These are phyloP conservation scores for Viola pubescens DNA, from an alignment of 441 rosid species.

Conservation along the genomic window DNA sequence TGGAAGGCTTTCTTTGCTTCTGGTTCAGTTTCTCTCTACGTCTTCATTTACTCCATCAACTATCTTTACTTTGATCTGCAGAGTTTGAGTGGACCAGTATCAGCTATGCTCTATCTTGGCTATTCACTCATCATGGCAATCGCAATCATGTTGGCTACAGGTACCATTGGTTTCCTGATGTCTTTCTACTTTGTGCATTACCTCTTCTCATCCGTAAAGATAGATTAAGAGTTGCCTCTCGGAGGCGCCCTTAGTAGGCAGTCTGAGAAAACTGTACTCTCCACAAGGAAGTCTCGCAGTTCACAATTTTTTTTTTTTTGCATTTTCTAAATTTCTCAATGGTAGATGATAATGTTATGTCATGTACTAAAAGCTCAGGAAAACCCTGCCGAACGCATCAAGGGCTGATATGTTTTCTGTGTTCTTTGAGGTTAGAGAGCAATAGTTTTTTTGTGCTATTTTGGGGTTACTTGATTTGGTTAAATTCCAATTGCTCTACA, in stretches of 20 bases:
- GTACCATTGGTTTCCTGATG: constrained; percentile 74
- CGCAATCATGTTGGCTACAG: constrained; percentile 93
- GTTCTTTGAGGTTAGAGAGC: constrained; percentile 20
- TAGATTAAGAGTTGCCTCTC: constrained; percentile 40
- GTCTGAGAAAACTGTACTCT: constrained; percentile 18
- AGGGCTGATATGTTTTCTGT: constrained; percentile 16
- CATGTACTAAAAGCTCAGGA: constrained; percentile 14
- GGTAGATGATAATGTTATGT: constrained; percentile 24
- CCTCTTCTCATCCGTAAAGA: constrained; percentile 93
- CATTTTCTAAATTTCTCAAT: constrained; percentile 10
- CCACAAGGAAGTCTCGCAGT: constrained; percentile 17
- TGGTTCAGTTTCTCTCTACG: constrained; percentile 80
- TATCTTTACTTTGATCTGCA: constrained; percentile 83
- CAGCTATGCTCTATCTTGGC: constrained; percentile 82
- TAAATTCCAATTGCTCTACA: constrained; percentile 11
- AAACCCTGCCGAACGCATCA: constrained; percentile 14
- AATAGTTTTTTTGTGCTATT: constrained; percentile 20
- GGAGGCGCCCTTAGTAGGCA: neutral
- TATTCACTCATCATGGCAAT: constrained; percentile 82
- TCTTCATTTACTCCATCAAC: constrained; percentile 83
- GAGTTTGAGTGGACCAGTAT: constrained; percentile 91
- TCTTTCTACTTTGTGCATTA: constrained; percentile 91
- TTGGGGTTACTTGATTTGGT: constrained; percentile 7
- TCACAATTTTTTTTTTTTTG: constrained; percentile 13
- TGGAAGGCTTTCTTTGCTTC: constrained; percentile 98